Base-by-base conservation (phyloP, 495 filamentous ascomycete species). In the Penicillium arizonense region DNA sequence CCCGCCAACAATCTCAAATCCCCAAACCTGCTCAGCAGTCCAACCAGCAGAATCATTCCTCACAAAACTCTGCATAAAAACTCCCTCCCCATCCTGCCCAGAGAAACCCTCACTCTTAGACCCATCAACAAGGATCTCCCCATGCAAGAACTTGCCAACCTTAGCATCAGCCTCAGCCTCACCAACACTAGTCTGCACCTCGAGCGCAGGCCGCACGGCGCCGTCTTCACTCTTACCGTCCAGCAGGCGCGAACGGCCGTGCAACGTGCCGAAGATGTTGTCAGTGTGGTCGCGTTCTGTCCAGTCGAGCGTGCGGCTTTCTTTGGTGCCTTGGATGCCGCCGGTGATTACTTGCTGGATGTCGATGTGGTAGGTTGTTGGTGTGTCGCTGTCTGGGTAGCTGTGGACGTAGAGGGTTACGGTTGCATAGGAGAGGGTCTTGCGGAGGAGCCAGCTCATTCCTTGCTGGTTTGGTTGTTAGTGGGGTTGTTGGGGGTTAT, bases 401-500 rank as follows among this genome's bases (percentile, higher is more conserved):
- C 91, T 79, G 58, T 82, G 82, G 52, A 89, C 63, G 44, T 81
- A 58, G 20, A 96, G 82, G 11, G 87, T 90, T 16, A 97, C 67
- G 24, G 84, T 89, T 3, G 91, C 88, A 8, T 84, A 62, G 56
- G 70, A 60, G 68, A 96, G 85, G 41, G 81, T 80, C 75, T 87
- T 90, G 71, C 94, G 93, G 33, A 82, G 79, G 47, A 90, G 57
- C 88, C 88, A 98, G 77, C 84, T 69, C 46, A 98, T 74, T 71
- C 87, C 87, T 83, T 97, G 94, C 74, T 84, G 46, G 46, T 62
- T 32, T 49, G 44, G 20, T 13, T 40, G 52, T 64, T 57, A 59
- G 57, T 52, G 14, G 47, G 21, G n/a, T 8, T 46, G 56, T 52
- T 13, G 43, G 18, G 10, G 12, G 45, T 43, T 20, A 24, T 47